Conservation (phyloP, 1,284 basidiomycete species). For the Agroathelia rolfsii region DNA sequence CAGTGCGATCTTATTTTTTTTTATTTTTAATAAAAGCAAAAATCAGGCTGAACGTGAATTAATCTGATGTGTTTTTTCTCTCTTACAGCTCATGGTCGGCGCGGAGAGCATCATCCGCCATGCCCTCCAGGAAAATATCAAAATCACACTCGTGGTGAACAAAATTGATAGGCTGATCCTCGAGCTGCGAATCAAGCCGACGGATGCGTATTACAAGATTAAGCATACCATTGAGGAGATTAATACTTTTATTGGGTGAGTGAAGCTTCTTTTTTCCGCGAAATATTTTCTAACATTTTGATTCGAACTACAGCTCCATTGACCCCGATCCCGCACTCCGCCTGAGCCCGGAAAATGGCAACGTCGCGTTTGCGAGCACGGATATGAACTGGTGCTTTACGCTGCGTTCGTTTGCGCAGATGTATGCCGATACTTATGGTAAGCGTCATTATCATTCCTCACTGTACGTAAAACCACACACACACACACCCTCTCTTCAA, state of each 20-base stretch:
- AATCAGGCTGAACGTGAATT: constrained; percentile 8
- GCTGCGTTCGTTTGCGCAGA: constrained; percentile 85
- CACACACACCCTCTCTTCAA: constrained; percentile 15
- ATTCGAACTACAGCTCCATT: constrained; percentile 56
- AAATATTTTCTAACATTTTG: constrained; percentile 3
- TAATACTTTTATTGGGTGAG: constrained; percentile 86
- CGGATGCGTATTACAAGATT: constrained; percentile 98
- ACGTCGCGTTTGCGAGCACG: constrained; percentile 94
- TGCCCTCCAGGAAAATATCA: constrained; percentile 79
- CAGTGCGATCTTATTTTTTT: constrained; percentile 21
- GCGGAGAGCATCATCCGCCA: constrained; percentile 83
- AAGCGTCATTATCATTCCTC: constrained; percentile 13
- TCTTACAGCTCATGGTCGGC: constrained; percentile 72
- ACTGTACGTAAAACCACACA: constrained; percentile 2
- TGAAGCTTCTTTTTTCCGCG: constrained; percentile 8
- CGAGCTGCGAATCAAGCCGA: constrained; percentile 90
- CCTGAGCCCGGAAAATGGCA: constrained; percentile 89
- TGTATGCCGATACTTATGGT: constrained; percentile 93
- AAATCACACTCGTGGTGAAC: constrained; percentile 92
- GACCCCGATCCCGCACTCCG: constrained; percentile 82
- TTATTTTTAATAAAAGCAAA: too few relatives aligned
- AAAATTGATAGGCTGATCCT: constrained; percentile 97
- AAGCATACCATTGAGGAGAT: constrained; percentile 99
- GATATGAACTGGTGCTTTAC: constrained; percentile 99
- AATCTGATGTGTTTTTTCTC: constrained; percentile 8